These are phyloP conservation scores for Nemania abortiva DNA, from an alignment of 2,329 filamentous ascomycete species.

Conservation along the genomic window DNA sequence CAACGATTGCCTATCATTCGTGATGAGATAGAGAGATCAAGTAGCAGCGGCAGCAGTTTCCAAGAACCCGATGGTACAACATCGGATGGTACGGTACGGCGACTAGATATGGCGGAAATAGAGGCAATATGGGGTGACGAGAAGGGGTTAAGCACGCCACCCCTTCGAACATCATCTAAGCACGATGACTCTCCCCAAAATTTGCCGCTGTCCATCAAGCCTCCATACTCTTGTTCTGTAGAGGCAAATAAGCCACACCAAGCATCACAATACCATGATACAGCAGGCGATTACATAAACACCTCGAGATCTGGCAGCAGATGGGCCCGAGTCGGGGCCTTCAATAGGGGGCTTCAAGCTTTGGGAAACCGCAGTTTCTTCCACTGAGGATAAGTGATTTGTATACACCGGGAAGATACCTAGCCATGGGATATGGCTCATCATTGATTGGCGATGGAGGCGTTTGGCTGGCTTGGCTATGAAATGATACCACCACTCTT, in stretches of 20 bases:
- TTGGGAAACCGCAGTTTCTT: slow-evolving; percentile 61
- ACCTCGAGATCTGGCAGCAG: slow-evolving; percentile 51
- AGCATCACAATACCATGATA: slow-evolving; percentile 36
- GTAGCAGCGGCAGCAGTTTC: slow-evolving; percentile 40
- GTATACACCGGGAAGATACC: slow-evolving; percentile 15
- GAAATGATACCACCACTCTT: slow-evolving; percentile 34
- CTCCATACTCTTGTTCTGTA: slow-evolving; percentile 42
- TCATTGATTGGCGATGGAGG: slow-evolving; percentile 21
- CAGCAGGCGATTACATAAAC: slow-evolving; percentile 42
- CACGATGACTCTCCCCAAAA: slow-evolving; percentile 39
- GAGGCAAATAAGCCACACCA: slow-evolving; percentile 49
- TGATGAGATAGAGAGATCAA: slow-evolving; percentile 48
- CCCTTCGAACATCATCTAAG: slow-evolving; percentile 42
- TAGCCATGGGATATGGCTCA: slow-evolving; percentile 13
- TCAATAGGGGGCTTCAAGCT: slow-evolving; percentile 55
- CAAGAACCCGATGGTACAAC: slow-evolving; percentile 27
- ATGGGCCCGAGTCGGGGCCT: slow-evolving; percentile 54
- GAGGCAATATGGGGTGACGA: slow-evolving; percentile 44
- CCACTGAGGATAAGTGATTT: slow-evolving; percentile 51
- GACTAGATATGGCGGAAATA: slow-evolving; percentile 41
- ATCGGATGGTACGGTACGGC: slow-evolving; percentile 45
- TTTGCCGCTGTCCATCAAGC: slow-evolving; percentile 42
- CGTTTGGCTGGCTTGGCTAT: slow-evolving; percentile 37
- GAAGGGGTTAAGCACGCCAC: slow-evolving; percentile 31
- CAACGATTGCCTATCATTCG: slow-evolving; percentile 50